Conservation (phyloP, 2,329 filamentous ascomycete species). For the Westerdykella aurantiaca region DNA sequence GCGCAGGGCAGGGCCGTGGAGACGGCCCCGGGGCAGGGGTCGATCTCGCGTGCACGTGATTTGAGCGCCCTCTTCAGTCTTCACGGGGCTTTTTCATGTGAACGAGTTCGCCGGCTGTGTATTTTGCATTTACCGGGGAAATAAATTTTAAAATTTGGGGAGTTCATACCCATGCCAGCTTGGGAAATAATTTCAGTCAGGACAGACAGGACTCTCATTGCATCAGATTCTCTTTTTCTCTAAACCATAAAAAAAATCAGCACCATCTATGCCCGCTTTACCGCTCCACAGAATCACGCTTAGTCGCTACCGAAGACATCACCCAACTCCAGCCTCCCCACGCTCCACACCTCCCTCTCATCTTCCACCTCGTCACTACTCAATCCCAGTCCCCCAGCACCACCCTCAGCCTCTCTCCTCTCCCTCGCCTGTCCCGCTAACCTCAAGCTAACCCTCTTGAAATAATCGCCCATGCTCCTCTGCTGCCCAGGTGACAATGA, state of each 20-base stretch:
- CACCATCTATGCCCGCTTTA: background rate
- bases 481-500: conserved; percentile 67
- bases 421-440: conserved; percentile 84
- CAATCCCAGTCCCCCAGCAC: conserved; percentile 75
- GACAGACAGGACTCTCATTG: too few species aligned
- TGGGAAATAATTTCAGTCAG: too few species aligned
- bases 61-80: too few species aligned
- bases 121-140: too few species aligned
- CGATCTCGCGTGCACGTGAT: background rate
- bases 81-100: too few species aligned
- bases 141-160: too few species aligned
- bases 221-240: background rate
- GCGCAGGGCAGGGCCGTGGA: conserved; percentile 11
- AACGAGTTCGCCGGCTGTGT: too few species aligned
- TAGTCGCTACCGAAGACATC: conserved; percentile 39
- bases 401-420: conserved; percentile 84
- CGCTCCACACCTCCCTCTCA: conserved; percentile 91
- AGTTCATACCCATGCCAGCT: too few species aligned
- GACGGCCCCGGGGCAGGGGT: conserved; percentile 3
- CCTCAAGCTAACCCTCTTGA: conserved; percentile 83
- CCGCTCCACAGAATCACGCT: background rate
- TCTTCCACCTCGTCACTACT: conserved; percentile 90
- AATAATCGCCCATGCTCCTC: conserved; percentile 93
- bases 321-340: conserved; percentile 80
- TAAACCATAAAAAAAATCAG: background rate